A percentile compares a stretch with the other conserved stretches of the same genome.
Evolutionary conservation across 768 basidiomycete genomes (phyloP).

Genomic region (Kwoniella dejecticola): DNA sequence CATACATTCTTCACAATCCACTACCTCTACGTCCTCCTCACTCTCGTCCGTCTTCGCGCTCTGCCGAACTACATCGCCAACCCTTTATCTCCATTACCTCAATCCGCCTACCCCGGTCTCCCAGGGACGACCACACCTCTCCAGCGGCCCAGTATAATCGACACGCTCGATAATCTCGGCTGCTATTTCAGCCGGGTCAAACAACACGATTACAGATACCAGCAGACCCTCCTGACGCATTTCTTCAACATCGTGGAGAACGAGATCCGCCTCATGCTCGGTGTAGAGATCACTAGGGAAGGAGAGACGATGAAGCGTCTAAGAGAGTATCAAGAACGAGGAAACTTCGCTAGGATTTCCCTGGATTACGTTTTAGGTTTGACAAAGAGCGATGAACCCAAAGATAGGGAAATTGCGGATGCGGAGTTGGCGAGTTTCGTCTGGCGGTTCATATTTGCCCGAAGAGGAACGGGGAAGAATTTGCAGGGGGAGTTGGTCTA

Average conservation of each 20-base stretch:
- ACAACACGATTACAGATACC: constrained; percentile 23
- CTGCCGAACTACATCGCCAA: constrained; percentile 53
- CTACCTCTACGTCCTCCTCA: constrained; percentile 88
- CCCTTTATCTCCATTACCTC: constrained; percentile 30
- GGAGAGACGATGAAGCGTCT: constrained; percentile 16
- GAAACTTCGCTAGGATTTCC: constrained; percentile 58
- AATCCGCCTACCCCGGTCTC: constrained; percentile 32
- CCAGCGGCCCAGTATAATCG: constrained; percentile 1
- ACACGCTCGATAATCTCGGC: constrained; percentile 7
- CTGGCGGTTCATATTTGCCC: constrained; percentile 90
- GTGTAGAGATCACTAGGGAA: constrained; percentile 67
- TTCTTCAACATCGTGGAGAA: constrained; percentile 94
- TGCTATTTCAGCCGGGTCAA: constrained; percentile 8
- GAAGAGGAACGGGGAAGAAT: constrained; percentile 59
- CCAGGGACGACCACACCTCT: constrained; percentile 16
- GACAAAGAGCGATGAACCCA: constrained; percentile 67
- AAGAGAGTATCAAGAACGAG: constrained; percentile 19
- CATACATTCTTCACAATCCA: constrained; percentile 96
- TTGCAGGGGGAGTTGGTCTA: constrained; percentile 27
- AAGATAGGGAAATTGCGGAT: constrained; percentile 72
- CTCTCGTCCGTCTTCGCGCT: constrained; percentile 81
- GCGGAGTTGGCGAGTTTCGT: constrained; percentile 80
- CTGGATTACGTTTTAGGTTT: constrained; percentile 72
- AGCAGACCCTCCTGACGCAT: constrained; percentile 71
- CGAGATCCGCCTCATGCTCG: constrained; percentile 77